Evolutionary conservation across 1,284 basidiomycete species (phyloP).

Genomic region (Apiotrichum montevideense): DNA sequence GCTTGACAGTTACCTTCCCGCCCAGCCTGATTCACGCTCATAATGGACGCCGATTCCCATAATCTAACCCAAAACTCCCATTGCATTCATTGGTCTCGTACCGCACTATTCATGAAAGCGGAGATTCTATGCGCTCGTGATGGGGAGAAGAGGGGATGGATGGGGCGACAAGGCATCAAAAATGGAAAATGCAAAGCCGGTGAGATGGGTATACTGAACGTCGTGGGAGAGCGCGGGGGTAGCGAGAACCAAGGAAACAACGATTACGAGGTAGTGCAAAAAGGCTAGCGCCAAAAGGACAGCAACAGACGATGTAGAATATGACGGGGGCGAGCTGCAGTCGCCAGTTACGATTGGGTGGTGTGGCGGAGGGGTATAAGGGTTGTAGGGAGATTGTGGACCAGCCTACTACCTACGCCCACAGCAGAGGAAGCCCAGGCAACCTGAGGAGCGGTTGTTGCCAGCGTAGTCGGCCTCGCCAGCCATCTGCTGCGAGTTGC

Average conservation of each 20-base stretch:
- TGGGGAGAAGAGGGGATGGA: background rate
- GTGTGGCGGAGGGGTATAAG: background rate
- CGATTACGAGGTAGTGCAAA: slow-evolving; percentile 8
- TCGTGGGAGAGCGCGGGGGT: background rate
- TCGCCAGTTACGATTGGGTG: background rate
- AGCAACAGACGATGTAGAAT: slow-evolving; percentile 1
- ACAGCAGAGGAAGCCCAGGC: slow-evolving; percentile 43
- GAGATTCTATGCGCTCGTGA: slow-evolving; percentile 3
- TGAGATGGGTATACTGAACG: background rate
- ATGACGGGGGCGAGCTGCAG: background rate
- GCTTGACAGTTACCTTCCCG: no score
- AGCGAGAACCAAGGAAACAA: slow-evolving; percentile 4
- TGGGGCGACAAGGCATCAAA: background rate
- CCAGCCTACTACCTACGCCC: slow-evolving; percentile 29
- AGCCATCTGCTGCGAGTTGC: slow-evolving; percentile 36
- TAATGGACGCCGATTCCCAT: no score
- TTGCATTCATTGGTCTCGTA: slow-evolving; percentile 2
- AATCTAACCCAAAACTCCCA: background rate
- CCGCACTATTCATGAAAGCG: slow-evolving; percentile 1
- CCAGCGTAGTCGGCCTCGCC: slow-evolving; percentile 38
- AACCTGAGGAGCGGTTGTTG: slow-evolving; percentile 26
- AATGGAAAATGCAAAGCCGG: background rate
- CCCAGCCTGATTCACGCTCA: no score
- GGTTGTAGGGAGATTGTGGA: background rate
- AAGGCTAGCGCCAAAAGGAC: slow-evolving; percentile 4